These are phyloP conservation scores for Raffaelea deltoideospora DNA, from an alignment of 2,329 filamentous ascomycete species.

Conservation along the genomic window DNA sequence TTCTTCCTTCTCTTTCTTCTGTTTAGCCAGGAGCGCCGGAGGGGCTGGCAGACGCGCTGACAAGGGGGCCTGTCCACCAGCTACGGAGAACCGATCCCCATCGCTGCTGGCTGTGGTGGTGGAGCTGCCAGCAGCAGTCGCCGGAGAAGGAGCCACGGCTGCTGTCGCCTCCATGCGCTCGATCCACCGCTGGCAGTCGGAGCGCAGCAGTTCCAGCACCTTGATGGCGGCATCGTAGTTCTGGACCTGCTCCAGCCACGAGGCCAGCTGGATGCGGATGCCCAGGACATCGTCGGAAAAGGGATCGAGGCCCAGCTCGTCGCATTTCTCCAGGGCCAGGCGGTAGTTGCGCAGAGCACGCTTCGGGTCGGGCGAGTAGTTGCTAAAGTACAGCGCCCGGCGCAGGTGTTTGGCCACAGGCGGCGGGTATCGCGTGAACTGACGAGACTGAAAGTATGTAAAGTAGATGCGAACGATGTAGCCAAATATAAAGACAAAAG, in stretches of 20 bases:
- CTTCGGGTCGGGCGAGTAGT: constrained; percentile 57
- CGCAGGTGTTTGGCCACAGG: constrained; percentile 65
- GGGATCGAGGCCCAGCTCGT: constrained; percentile 64
- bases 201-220: constrained; percentile 61
- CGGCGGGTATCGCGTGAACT: constrained; percentile 48
- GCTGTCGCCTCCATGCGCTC: constrained; percentile 22
- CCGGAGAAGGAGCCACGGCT: background rate
- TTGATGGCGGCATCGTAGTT: constrained; percentile 56
- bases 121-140: background rate
- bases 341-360: constrained; percentile 74
- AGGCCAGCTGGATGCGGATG: constrained; percentile 67
- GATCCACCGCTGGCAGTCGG: constrained; percentile 52
- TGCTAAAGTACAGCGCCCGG: constrained; percentile 74
- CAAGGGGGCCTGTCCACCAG: too few relatives aligned
- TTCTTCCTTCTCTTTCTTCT: background rate
- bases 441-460: constrained; percentile 36
- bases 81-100: too few relatives aligned
- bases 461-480: constrained; percentile 32
- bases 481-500: constrained; percentile 15
- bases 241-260: constrained; percentile 63
- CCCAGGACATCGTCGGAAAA: constrained; percentile 86
- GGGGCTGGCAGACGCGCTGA: too few relatives aligned
- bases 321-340: constrained; percentile 58
- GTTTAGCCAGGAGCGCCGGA: background rate
- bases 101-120: too few relatives aligned